phyloP scores from a whole-genome alignment of 768 basidiomycete species.

The Nidularia sp. region DNA sequence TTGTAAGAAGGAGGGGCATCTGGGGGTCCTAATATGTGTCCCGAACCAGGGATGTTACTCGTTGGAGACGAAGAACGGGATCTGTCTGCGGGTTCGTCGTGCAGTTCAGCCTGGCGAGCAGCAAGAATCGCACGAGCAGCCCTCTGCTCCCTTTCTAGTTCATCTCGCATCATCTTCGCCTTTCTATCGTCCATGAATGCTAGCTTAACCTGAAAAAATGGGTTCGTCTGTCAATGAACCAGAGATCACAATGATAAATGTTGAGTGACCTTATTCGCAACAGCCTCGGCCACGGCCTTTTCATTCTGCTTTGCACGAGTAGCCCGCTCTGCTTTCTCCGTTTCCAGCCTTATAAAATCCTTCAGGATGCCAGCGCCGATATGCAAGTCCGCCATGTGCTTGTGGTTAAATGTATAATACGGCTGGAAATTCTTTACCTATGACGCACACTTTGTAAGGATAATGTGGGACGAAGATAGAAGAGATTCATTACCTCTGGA shows the following conservation, averaged over 20 bases:
- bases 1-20: constrained; percentile 16
- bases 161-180: constrained; percentile 46
- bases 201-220: constrained; percentile 56
- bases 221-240: background rate
- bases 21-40: constrained; percentile 23
- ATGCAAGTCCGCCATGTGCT: constrained; percentile 48
- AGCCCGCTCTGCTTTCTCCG: constrained; percentile 42
- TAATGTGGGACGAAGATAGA: background rate
- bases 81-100: constrained; percentile 2
- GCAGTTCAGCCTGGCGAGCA: constrained; percentile 9
- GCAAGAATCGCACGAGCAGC: constrained; percentile 30
- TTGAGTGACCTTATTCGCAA: constrained; percentile 47
- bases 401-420: constrained; percentile 58
- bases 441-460: constrained; percentile 1
- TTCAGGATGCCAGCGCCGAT: constrained; percentile 64
- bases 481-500: constrained; percentile 44
- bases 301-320: constrained; percentile 47
- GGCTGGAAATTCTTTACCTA: constrained; percentile 75
- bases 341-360: constrained; percentile 55
- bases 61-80: constrained; percentile 12
- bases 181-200: constrained; percentile 79
- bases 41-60: constrained; percentile 31
- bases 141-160: constrained; percentile 54
- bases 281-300: constrained; percentile 53
- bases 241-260: background rate